Base-by-base conservation (phyloP, 768 basidiomycete species). In the Hypsizygus marmoreus region DNA sequence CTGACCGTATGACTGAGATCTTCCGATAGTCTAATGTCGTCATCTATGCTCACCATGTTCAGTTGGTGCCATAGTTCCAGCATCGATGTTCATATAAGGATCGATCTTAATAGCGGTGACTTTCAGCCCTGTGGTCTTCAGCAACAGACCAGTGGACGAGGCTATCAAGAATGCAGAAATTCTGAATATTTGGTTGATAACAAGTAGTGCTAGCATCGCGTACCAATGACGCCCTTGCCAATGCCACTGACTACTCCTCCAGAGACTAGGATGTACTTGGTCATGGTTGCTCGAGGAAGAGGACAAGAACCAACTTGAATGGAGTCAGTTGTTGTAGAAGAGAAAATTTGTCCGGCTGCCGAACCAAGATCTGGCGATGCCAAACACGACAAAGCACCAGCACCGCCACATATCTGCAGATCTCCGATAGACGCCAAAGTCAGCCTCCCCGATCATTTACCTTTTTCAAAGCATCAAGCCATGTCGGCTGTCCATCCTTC, bases 11-110 rank as follows among this genome's bases (percentile, higher is more conserved):
- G 45, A 25, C 16, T 43, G 38, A 33, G 24, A 20, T 26, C 31
- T 34, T 16, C 30, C 7, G 24, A 29, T 1, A 33, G 25, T 16
- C 14, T 31, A 23, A 45, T 13, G 34, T 35, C 29, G 9, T 17
- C 30, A 40, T 12, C 32, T 25, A 38, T 30, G 53, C 84, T 76
- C 65, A 91, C 95, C 95, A 64, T 99, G 95, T 67, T 99, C 95
- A 12, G 94, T 95, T 11, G 95, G 95, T 39, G 92, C 79, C 95
- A 99, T 99, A 14, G 95, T 98, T 26, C 95, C 95, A 17, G 95
- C 95, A 77, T 99, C 95, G 58, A 99, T 97, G 72, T 99, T 99
- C 95, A 99, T 98, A 59, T 99, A 99, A 11, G 95, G 95, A 65
- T 99, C 95, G 60, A 99, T 98, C 73, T 99, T 99, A 77, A 99